Evolutionary conservation across 73 alveolate genomes (phyloP), one percentile per base, ranked within the genome.

Genomic region (Blepharisma japonicum): DNA sequence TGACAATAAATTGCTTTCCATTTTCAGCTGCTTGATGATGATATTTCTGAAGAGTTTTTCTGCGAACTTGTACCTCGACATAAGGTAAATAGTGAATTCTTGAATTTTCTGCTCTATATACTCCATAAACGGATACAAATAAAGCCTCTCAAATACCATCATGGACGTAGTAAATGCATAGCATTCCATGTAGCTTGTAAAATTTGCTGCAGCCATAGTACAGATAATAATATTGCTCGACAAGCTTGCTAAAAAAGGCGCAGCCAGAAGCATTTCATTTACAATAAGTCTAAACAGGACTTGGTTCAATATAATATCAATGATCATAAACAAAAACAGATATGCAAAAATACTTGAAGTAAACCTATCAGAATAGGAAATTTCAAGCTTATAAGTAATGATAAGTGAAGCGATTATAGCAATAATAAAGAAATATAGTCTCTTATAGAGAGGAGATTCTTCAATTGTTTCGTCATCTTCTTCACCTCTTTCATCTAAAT

Each of bases 121-220:
- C 78, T 88, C 95, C 38, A 88, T 89, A 46, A 83, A 71, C 1
- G 95, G 95, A 6, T 88, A 87, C 49, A 88, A 23, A 71, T 88
- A 88, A 32, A 82, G 77, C 55, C 95, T 56, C 27, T 82, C 81
- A 5, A 84, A 79, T 0, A 88, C 84, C 4, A 81, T 83, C 6
- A 88, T 50, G 18, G 86, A 86, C 6, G 86, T 78, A 61, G 84
- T 88, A 7, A 81, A 47, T 21, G 84, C 78, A 79, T 84, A 85
- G 8, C 90, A 80, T 8, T 83, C 55, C 45, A 88, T 81, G 61
- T 84, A 88, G 68, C 49, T 61, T 55, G 83, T 71, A 81, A 88
- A 88, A 49, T 85, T 89, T 45, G 79, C 81, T 27, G 92, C 87
- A 11, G 91, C 95, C 90, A 88, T 78, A 5, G 90, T 88, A 87